Conservation (phyloP, 441 rosid genomes). For the Monsonia emarginata region DNA sequence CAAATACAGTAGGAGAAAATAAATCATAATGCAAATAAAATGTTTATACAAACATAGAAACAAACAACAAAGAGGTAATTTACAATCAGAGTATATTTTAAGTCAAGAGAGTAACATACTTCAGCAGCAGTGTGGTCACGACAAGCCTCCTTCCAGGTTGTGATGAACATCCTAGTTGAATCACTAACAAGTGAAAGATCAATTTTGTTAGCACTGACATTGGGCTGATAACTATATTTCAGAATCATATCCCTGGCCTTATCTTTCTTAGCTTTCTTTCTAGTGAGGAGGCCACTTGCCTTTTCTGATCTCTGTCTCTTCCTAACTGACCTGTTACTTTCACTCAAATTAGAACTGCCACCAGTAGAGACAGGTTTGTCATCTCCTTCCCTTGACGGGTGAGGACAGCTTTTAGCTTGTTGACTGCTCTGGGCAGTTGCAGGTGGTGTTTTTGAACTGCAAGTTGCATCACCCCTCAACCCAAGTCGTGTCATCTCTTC, state of each 20-base stretch:
- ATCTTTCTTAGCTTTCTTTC: conserved; percentile 28
- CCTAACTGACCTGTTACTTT: conserved; percentile 9
- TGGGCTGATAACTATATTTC: conserved; percentile 23
- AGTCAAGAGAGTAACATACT: conserved; percentile 27
- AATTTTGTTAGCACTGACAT: conserved; percentile 24
- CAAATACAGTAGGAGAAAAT: neutral
- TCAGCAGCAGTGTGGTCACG: conserved; percentile 40
- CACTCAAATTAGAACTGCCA: conserved; percentile 22
- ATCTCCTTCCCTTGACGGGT: conserved; percentile 15
- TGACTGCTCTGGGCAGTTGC: neutral
- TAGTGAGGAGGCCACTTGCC: conserved; percentile 24
- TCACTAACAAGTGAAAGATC: conserved; percentile 42
- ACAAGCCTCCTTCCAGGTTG: conserved; percentile 83
- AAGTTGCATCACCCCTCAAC: conserved; percentile 26
- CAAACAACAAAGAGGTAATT: neutral
- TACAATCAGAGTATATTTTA: neutral
- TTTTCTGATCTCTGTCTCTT: conserved; percentile 49
- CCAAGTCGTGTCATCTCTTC: conserved; percentile 86
- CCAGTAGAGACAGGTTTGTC: conserved; percentile 21
- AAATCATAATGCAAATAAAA: neutral
- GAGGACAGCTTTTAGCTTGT: neutral
- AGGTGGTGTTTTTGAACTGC: neutral
- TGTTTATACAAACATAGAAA: neutral
- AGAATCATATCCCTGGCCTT: conserved; percentile 17
- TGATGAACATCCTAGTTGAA: conserved; percentile 46